Conservation (phyloP, 139 green algal genomes). For the Picochlorum sp. region DNA sequence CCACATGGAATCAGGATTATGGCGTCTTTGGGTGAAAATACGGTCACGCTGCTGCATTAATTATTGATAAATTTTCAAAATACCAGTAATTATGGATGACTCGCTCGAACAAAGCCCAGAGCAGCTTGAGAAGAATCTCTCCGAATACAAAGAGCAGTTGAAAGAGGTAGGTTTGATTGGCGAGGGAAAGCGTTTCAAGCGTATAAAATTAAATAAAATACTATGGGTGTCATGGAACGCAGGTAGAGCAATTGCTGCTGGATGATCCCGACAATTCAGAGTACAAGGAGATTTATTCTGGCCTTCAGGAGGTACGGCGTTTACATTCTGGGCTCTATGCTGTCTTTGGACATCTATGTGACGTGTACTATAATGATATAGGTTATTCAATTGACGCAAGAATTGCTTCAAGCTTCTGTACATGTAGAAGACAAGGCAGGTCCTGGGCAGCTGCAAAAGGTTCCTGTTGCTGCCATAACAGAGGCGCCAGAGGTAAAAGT, state of each 20-base stretch:
- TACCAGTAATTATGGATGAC: not conserved
- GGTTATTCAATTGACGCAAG: constrained; percentile 68
- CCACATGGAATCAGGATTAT: no score
- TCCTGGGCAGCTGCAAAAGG: not conserved
- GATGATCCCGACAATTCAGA: constrained; percentile 59
- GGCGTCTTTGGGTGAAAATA: no score
- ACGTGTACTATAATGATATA: constrained; percentile 11
- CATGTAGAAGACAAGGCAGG: constrained; percentile 9
- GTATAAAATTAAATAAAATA: not conserved
- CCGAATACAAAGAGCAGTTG: constrained; percentile 11
- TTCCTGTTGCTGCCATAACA: not conserved
- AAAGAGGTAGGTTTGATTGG: not conserved
- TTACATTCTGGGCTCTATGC: no score
- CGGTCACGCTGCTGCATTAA: no score
- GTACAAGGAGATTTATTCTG: constrained; percentile 59
- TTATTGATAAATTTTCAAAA: not conserved
- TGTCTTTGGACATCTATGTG: no score
- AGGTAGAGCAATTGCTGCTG: constrained; percentile 69
- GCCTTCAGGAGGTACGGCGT: constrained; percentile 44
- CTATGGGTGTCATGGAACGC: not conserved
- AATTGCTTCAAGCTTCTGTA: constrained; percentile 49
- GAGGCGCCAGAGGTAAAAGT: constrained; percentile 13
- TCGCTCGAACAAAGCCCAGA: not conserved
- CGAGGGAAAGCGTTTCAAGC: no score
- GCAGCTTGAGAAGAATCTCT: constrained; percentile 7